A percentile compares a stretch with the other conserved stretches of the same genome.
Evolutionary conservation across 495 filamentous ascomycete genomes (phyloP).

Genomic region (Penicillium lividum): DNA sequence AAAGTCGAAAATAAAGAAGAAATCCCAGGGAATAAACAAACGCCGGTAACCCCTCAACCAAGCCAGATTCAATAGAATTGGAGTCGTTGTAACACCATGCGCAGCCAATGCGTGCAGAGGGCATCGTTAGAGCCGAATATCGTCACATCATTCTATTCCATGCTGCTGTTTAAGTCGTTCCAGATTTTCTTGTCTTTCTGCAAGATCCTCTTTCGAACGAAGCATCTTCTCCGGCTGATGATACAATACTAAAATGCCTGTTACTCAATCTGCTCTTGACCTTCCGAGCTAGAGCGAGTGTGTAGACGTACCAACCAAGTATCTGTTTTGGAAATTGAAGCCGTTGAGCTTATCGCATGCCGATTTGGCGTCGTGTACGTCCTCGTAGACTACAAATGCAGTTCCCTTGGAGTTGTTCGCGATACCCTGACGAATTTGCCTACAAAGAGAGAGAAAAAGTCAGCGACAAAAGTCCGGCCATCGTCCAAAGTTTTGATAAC

Average conservation of each 20-base stretch:
- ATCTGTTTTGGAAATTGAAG: slow-evolving; percentile 99
- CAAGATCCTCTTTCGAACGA: slow-evolving; percentile 89
- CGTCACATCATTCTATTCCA: slow-evolving; percentile 85
- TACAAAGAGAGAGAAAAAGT: slow-evolving; percentile 40
- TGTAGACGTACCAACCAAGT: slow-evolving; percentile 84
- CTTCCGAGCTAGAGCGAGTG: not conserved
- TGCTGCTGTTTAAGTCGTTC: slow-evolving; percentile 97
- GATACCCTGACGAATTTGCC: slow-evolving; percentile 98
- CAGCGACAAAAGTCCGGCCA: not conserved
- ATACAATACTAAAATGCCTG: slow-evolving; percentile 72
- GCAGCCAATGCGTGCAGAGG: slow-evolving; percentile 44
- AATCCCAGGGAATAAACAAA: slow-evolving; percentile 32
- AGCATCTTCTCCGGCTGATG: slow-evolving; percentile 98
- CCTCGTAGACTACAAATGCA: slow-evolving; percentile 98
- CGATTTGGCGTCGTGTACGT: slow-evolving; percentile 97
- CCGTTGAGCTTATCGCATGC: slow-evolving; percentile 99
- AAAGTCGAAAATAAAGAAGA: slow-evolving; percentile 10
- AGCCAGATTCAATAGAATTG: slow-evolving; percentile 37
- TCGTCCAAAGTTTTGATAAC: slow-evolving; percentile 18
- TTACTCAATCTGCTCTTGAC: slow-evolving; percentile 11
- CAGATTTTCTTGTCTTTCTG: slow-evolving; percentile 92
- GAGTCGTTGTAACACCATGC: slow-evolving; percentile 36
- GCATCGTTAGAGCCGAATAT: slow-evolving; percentile 36
- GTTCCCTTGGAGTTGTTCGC: slow-evolving; percentile 97
- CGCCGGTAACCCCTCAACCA: slow-evolving; percentile 43